Percentiles rank a stretch among this genome's conserved stretches.
These are phyloP conservation scores for Trichoderma guizhouense DNA, from an alignment of 2,329 filamentous ascomycete species.

Conservation along the genomic window DNA sequence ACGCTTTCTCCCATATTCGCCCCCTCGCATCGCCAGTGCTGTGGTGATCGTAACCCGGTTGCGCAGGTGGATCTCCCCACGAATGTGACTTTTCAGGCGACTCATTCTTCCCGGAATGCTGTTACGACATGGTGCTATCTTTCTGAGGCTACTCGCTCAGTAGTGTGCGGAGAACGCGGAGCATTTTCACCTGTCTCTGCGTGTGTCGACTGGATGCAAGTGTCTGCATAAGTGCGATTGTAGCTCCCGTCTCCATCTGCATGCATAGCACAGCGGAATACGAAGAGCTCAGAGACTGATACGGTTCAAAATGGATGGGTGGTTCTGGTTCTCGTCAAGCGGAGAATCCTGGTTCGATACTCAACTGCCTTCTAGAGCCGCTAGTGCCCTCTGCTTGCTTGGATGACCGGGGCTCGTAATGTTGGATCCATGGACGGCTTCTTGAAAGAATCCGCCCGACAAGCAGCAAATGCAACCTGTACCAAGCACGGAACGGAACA, in stretches of 20 bases:
- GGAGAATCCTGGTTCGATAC: constrained; percentile 10
- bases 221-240: constrained; percentile 12
- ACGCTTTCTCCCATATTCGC: neutral
- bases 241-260: constrained; percentile 17
- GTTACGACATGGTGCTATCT: neutral
- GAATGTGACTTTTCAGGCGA: constrained; percentile 11
- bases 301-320: constrained; percentile 8
- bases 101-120: neutral
- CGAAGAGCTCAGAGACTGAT: constrained; percentile 9
- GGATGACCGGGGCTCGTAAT: constrained; percentile 6
- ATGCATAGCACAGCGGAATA: constrained; percentile 17
- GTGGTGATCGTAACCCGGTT: neutral
- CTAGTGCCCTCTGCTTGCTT: neutral
- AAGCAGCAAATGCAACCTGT: neutral
- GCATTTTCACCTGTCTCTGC: constrained; percentile 5
- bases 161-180: constrained; percentile 11
- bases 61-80: constrained; percentile 10
- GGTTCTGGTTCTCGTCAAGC: constrained; percentile 9
- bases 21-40: constrained; percentile 6
- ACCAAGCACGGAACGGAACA: neutral
- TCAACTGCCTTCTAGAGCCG: neutral
- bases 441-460: neutral
- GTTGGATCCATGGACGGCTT: constrained; percentile 2
- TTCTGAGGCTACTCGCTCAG: neutral
- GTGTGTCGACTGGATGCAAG: neutral